Conservation (phyloP, 192 early-diverging fungal species). For the Mortierella antarctica region DNA sequence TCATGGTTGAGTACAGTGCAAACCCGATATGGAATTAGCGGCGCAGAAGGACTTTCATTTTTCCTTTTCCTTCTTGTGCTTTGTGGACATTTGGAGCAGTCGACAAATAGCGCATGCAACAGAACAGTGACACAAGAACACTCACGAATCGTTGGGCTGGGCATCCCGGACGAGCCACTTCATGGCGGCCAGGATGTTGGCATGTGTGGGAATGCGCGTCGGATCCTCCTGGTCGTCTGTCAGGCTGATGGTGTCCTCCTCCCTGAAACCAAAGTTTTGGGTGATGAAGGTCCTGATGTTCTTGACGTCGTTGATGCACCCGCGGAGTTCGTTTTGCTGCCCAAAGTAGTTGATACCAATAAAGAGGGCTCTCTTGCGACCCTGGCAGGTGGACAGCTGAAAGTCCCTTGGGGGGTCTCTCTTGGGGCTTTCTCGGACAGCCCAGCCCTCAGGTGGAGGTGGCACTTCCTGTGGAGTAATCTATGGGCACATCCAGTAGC, state of each 20-base stretch:
- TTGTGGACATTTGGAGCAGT: not conserved
- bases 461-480: conserved; percentile 8
- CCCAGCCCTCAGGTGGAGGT: conserved; percentile 34
- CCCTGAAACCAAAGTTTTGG: conserved; percentile 70
- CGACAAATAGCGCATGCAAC: not conserved
- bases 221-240: conserved; percentile 79
- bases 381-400: conserved; percentile 67
- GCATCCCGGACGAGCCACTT: conserved; percentile 81
- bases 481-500: conserved; percentile 2
- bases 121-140: not conserved
- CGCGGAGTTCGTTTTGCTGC: conserved; percentile 67
- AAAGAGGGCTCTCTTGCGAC: conserved; percentile 87
- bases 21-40: too few relatives aligned
- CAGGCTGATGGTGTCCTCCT: conserved; percentile 79
- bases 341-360: conserved; percentile 94
- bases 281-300: conserved; percentile 80
- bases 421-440: conserved; percentile 20
- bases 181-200: conserved; percentile 81
- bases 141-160: conserved; percentile 76
- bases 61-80: not conserved
- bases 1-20: not conserved
- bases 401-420: conserved; percentile 43
- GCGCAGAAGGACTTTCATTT: too few relatives aligned
- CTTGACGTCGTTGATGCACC: conserved; percentile 86
- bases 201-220: conserved; percentile 71